Percentiles rank a stretch among this genome's conserved stretches.
Conservation (phyloP, 148 eudicot species). For the Camellia japonica region DNA sequence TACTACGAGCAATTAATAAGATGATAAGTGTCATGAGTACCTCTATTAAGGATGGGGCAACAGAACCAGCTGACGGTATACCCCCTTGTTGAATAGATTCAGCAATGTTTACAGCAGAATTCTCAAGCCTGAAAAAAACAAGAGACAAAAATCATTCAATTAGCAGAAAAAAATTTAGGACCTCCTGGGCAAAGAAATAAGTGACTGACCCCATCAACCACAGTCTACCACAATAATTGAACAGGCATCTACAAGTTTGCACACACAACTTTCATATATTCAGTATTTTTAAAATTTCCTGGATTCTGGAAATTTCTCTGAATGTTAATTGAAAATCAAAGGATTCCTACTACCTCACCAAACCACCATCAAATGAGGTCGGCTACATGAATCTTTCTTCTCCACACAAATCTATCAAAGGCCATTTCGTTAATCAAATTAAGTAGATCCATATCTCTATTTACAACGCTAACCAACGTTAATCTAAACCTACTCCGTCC, state of each 20-base stretch:
- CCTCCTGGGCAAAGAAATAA: slow-evolving; percentile 2
- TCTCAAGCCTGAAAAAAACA: slow-evolving; percentile 66
- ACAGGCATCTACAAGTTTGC: too few relatives aligned
- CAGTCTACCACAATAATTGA: too few relatives aligned
- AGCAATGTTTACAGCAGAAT: slow-evolving; percentile 67
- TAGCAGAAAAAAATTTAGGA: not conserved
- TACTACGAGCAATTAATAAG: slow-evolving; percentile 16
- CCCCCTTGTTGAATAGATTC: slow-evolving; percentile 76
- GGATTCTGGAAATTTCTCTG: not conserved
- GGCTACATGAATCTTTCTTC: too few relatives aligned
- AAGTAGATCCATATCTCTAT: too few relatives aligned
- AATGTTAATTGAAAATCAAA: not conserved
- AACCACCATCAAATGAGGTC: too few relatives aligned
- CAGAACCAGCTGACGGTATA: slow-evolving; percentile 51
- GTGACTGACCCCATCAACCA: not conserved
- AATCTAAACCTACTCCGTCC: too few relatives aligned
- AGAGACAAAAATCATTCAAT: not conserved
- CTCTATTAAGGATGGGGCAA: slow-evolving; percentile 83
- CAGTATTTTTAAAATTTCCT: not conserved
- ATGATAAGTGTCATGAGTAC: slow-evolving; percentile 30
- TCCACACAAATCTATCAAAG: too few relatives aligned
- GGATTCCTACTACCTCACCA: not conserved
- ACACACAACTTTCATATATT: not conserved
- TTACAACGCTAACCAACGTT: too few relatives aligned
- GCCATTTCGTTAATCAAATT: too few relatives aligned